Percentiles rank a stretch among this genome's conserved stretches.
These are phyloP conservation scores for Sanghuangporus baumii DNA, from an alignment of 1,284 basidiomycete genomes.

Conservation along the genomic window DNA sequence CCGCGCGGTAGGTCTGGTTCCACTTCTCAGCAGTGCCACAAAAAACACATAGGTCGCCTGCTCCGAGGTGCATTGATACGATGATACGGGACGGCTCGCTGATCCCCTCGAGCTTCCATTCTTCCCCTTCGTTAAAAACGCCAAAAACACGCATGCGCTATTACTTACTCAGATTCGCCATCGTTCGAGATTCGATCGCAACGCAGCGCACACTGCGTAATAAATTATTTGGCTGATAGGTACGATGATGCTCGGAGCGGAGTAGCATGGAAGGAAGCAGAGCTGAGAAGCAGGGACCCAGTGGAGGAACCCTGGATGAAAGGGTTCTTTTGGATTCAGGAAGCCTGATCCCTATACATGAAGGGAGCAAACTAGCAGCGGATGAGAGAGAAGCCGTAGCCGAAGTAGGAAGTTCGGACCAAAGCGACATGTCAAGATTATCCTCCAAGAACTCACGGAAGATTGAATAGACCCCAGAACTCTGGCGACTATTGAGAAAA, in stretches of 20 bases:
- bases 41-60: not conserved
- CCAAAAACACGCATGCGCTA: not conserved
- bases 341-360: not conserved
- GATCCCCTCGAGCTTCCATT: not conserved
- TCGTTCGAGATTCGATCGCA: not conserved
- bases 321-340: not conserved
- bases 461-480: not conserved
- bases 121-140: not conserved
- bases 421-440: not conserved
- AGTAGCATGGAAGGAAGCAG: not conserved
- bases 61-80: constrained; percentile 3
- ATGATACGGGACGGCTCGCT: not conserved
- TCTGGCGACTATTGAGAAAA: not conserved
- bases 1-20: not conserved
- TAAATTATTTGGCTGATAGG: not conserved
- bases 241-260: not conserved
- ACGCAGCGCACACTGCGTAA: not conserved
- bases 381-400: not conserved
- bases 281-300: not conserved
- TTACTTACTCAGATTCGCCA: not conserved
- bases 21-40: not conserved
- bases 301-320: not conserved
- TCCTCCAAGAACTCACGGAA: not conserved
- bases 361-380: not conserved
- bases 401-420: not conserved